Percentiles rank a stretch among this genome's conserved stretches.
Evolutionary conservation across 371 early-diverging fungal species (phyloP).

Genomic region (Rhizopus stolonifer): DNA sequence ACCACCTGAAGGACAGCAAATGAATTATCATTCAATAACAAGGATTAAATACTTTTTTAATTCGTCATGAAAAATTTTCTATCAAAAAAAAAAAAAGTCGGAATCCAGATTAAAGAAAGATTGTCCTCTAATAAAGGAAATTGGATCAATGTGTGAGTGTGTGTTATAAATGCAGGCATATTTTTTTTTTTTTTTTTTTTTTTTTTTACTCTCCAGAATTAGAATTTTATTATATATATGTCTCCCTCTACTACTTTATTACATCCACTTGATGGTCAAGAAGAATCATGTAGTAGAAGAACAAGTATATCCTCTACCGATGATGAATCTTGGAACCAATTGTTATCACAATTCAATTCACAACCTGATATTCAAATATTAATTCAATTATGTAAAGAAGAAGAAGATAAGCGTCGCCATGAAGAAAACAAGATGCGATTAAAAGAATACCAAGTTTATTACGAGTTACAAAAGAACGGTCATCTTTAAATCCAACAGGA

Average conservation of each 20-base stretch:
- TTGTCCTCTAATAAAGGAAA: too few relatives aligned
- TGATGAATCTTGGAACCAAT: slow-evolving; percentile 11
- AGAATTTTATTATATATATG: not conserved
- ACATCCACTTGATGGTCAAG: slow-evolving; percentile 1
- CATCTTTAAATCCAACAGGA: not conserved
- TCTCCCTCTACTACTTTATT: not conserved
- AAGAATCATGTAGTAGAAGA: not conserved
- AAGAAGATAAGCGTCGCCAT: slow-evolving; percentile 48
- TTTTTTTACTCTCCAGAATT: too few relatives aligned
- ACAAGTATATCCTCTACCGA: not conserved
- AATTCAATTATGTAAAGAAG: slow-evolving; percentile 47
- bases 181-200: not conserved
- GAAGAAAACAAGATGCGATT: slow-evolving; percentile 50
- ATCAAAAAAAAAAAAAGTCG: too few relatives aligned
- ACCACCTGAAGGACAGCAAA: too few relatives aligned
- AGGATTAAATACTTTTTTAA: too few relatives aligned
- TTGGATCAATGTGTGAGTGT: too few relatives aligned
- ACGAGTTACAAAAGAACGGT: slow-evolving; percentile 9
- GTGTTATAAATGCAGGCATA: too few relatives aligned
- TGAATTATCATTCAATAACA: too few relatives aligned
- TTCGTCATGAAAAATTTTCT: too few relatives aligned
- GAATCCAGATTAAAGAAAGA: too few relatives aligned
- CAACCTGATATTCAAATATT: slow-evolving; percentile 51
- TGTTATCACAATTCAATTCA: slow-evolving; percentile 21
- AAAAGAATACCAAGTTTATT: slow-evolving; percentile 29